Conservation (phyloP, 148 eudicot species). For the Camellia granthamiana region DNA sequence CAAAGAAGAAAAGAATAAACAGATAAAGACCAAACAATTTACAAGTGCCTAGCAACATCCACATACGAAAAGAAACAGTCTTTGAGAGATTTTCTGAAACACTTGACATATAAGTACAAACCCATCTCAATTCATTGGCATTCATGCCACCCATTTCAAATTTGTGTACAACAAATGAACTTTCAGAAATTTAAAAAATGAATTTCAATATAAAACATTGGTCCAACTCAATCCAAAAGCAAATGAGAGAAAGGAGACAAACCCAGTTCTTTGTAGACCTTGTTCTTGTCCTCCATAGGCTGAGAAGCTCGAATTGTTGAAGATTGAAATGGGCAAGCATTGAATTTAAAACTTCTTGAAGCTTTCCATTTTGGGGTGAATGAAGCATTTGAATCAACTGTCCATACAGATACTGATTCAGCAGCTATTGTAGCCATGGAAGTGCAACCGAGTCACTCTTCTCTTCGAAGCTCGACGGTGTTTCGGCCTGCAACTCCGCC, state of each 20-base stretch:
- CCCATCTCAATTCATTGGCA: neutral
- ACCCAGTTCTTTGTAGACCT: constrained; percentile 73
- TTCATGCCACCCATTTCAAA: neutral
- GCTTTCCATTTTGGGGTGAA: constrained; percentile 27
- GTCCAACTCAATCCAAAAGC: constrained; percentile 1
- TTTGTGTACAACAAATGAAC: neutral
- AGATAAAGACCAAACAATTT: no score
- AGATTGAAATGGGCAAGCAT: constrained; percentile 14
- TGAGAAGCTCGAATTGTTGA: constrained; percentile 57
- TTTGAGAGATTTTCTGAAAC: constrained; percentile 1
- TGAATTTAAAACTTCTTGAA: constrained; percentile 19
- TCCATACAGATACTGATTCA: constrained; percentile 16
- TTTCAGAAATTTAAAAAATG: neutral
- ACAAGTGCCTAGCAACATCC: neutral
- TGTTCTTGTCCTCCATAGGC: constrained; percentile 53
- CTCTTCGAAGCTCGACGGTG: no score
- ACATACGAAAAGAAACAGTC: neutral
- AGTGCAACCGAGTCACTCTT: neutral
- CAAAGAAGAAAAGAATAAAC: no score
- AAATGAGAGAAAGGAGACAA: constrained; percentile 20
- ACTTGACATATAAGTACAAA: neutral
- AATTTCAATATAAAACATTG: neutral
- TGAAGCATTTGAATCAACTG: constrained; percentile 18
- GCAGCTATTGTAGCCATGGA: constrained; percentile 28
- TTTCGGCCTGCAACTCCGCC: no score